These are phyloP conservation scores for Eutrema heterophyllum DNA, from an alignment of 345 rosid species.

Conservation along the genomic window DNA sequence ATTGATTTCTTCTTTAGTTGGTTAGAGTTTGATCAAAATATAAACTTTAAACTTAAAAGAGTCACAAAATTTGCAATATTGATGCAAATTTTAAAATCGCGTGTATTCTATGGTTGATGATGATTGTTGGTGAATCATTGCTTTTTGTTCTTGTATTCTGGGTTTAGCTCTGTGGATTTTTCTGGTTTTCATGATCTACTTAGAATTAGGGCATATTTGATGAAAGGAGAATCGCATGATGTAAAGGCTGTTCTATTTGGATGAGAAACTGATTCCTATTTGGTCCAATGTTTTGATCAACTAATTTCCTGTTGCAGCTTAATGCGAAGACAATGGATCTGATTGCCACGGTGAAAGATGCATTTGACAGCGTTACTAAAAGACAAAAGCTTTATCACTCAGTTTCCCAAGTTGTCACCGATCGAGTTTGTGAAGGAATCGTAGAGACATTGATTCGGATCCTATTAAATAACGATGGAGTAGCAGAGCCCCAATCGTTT, in stretches of 20 bases:
- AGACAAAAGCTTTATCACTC: conserved; percentile 58
- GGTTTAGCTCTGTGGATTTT: not conserved
- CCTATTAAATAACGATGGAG: conserved; percentile 23
- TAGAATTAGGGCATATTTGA: not conserved
- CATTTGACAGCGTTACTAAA: conserved; percentile 58
- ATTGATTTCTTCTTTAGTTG: not conserved
- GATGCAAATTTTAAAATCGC: not conserved
- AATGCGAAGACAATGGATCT: not conserved
- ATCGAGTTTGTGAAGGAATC: conserved; percentile 46
- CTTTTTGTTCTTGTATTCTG: no score
- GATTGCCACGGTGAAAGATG: conserved; percentile 42
- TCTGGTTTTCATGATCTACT: not conserved
- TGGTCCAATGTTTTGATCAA: not conserved
- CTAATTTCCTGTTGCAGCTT: not conserved
- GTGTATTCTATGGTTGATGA: no score
- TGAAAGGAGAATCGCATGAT: not conserved
- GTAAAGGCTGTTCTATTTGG: no score
- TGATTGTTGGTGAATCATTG: no score
- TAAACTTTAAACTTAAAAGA: not conserved
- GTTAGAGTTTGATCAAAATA: not conserved
- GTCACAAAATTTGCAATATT: not conserved
- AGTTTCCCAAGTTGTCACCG: conserved; percentile 44
- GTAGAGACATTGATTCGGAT: conserved; percentile 44
- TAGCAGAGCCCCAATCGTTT: conserved; percentile 19
- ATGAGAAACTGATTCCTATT: no score